These are phyloP conservation scores for Erythrophleum fordii DNA, from an alignment of 306 rosid species.

Conservation along the genomic window DNA sequence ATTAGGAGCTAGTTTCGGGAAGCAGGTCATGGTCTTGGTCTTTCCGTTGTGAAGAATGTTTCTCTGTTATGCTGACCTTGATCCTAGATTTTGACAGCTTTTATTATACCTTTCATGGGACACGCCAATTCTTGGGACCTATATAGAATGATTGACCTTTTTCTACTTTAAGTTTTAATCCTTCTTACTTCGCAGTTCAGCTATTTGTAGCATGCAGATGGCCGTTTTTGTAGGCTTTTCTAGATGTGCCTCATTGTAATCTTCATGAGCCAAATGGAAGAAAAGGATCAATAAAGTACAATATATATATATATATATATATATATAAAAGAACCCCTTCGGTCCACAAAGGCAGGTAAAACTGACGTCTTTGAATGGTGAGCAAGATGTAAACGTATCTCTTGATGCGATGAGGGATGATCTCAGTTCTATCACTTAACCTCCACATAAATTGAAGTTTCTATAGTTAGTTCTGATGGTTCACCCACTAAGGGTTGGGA, in stretches of 20 bases:
- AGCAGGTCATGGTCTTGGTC: background rate
- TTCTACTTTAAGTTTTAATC: background rate
- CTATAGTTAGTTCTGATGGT: background rate
- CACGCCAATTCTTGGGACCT: background rate
- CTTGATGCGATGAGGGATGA: background rate
- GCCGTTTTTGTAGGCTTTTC: background rate
- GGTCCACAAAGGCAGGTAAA: background rate
- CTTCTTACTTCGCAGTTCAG: conserved; percentile 4
- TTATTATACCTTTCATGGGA: background rate
- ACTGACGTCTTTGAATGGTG: background rate
- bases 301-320: too few species aligned
- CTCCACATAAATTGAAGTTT: background rate
- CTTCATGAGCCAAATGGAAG: conserved; percentile 22
- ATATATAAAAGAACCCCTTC: background rate
- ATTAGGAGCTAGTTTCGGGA: background rate
- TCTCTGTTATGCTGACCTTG: background rate
- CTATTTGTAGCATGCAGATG: background rate
- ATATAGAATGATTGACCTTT: background rate
- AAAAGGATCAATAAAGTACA: background rate
- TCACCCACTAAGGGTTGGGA: background rate
- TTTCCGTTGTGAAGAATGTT: background rate
- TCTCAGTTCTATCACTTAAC: background rate
- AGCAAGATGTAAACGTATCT: conserved; percentile 24
- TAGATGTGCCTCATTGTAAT: background rate
- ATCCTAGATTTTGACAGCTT: conserved; percentile 3